Conservation (phyloP, 345 rosid species). For the Camelina neglecta region DNA sequence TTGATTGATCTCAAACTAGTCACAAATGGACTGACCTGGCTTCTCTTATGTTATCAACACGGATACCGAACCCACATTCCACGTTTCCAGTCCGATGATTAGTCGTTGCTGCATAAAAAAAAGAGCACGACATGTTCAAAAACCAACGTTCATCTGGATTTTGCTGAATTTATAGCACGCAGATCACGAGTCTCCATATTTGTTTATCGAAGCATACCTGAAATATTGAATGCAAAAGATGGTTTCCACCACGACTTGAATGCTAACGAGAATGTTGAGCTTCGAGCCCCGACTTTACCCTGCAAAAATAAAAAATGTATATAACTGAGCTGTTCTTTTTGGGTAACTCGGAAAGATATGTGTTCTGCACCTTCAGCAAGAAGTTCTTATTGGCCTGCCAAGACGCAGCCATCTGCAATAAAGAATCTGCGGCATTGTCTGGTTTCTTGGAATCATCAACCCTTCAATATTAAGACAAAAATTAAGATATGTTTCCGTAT, state of each 20-base stretch:
- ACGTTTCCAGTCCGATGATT: constrained; percentile 55
- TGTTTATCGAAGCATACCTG: constrained; percentile 49
- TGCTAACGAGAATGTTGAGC: constrained; percentile 76
- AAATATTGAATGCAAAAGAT: constrained; percentile 76
- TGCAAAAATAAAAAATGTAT: constrained; percentile 35
- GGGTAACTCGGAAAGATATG: background rate
- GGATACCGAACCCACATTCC: constrained; percentile 73
- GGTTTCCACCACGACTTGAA: constrained; percentile 99
- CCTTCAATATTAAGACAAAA: constrained; percentile 45
- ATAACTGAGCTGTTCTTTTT: background rate
- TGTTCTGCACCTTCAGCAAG: constrained; percentile 64
- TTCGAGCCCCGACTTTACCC: constrained; percentile 85
- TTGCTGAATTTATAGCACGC: background rate
- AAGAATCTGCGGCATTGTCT: constrained; percentile 57
- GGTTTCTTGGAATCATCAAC: constrained; percentile 58
- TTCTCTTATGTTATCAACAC: constrained; percentile 77
- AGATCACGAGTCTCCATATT: constrained; percentile 1
- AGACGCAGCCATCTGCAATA: constrained; percentile 88
- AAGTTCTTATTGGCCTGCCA: constrained; percentile 98
- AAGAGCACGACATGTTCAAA: constrained; percentile 15
- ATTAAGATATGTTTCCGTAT: constrained; percentile 32
- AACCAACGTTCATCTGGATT: background rate
- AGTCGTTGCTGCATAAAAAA: constrained; percentile 64
- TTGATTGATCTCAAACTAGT: background rate
- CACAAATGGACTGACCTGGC: constrained; percentile 62